phyloP scores from a whole-genome alignment of 1,284 basidiomycete species.

The Wallemia mellicola region DNA sequence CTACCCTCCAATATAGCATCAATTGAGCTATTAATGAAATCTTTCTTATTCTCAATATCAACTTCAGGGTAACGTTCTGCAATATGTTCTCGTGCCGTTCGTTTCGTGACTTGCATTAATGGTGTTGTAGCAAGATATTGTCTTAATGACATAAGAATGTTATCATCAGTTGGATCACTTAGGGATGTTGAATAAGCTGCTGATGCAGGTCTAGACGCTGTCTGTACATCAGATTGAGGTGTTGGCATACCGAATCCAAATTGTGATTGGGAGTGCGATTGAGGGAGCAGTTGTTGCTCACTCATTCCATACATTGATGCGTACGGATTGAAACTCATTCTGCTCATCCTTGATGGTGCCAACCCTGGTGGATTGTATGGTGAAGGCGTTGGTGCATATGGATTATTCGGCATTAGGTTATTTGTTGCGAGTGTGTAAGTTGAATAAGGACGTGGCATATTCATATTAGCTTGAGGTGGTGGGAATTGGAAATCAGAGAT shows the following conservation, averaged over 20 bases:
- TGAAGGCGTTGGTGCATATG: neutral
- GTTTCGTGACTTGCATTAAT: neutral
- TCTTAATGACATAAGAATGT: neutral
- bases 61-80: neutral
- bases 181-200: too few species aligned
- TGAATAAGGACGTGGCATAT: neutral
- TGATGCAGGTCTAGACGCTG: neutral
- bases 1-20: neutral
- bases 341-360: neutral
- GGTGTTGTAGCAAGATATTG: neutral
- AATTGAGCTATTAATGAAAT: neutral
- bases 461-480: neutral
- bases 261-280: neutral
- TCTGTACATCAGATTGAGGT: neutral
- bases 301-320: neutral
- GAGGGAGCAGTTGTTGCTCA: neutral
- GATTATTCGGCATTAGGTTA: neutral
- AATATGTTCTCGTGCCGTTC: neutral
- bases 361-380: neutral
- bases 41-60: neutral
- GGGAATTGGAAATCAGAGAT: neutral
- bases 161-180: neutral
- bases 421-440: neutral
- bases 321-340: neutral
- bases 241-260: too few species aligned